These are phyloP conservation scores for Kodamaea laetipori DNA, from an alignment of 805 yeast species.

Conservation along the genomic window DNA sequence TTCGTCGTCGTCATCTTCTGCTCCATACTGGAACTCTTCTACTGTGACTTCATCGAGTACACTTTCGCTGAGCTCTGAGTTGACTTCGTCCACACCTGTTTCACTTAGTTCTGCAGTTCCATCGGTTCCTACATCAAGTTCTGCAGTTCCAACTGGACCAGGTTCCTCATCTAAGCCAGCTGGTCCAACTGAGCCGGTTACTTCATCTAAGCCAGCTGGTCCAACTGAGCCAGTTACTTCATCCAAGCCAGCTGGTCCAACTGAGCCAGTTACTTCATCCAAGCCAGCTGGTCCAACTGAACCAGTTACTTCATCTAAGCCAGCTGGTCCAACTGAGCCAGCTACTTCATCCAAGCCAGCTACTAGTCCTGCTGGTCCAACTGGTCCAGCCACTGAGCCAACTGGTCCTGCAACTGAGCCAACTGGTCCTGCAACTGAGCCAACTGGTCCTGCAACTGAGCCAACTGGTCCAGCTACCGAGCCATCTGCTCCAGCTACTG, in stretches of 20 bases:
- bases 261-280: background rate
- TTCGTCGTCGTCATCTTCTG: background rate
- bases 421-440: background rate
- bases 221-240: conserved; percentile 3
- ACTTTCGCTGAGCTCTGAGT: background rate
- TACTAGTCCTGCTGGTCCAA: background rate
- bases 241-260: conserved; percentile 1
- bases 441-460: conserved; percentile 1
- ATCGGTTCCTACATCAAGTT: background rate
- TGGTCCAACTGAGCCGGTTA: background rate
- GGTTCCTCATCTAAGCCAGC: background rate
- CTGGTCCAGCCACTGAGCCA: background rate
- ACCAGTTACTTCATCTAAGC: background rate
- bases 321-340: background rate
- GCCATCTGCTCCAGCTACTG: background rate
- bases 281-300: conserved; percentile 4
- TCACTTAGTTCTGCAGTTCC: conserved; percentile 1
- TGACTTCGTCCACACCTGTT: background rate
- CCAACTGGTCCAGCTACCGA: background rate
- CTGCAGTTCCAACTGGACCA: conserved; percentile 3
- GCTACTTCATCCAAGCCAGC: background rate
- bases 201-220: background rate
- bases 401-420: background rate
- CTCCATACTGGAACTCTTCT: background rate
- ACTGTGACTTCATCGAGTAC: conserved; percentile 1